Evolutionary conservation across 805 yeast species (phyloP), one percentile per base, ranked within the genome.

Genomic region (Saturnispora sekii): DNA sequence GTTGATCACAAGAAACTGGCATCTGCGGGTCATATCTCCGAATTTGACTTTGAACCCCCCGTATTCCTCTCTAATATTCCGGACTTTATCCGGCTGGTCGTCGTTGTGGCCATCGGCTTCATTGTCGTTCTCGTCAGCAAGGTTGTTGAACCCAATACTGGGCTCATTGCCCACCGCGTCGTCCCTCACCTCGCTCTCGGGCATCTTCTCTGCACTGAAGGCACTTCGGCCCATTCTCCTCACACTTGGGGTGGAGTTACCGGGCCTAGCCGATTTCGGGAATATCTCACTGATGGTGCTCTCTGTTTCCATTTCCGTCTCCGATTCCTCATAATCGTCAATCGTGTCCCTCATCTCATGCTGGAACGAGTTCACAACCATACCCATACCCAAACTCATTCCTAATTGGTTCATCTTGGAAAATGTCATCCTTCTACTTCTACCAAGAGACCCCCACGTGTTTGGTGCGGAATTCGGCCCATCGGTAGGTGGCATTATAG

Each of bases 1-100:
- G 60, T 90, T 90, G 52, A 93, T 66, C 41, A 93, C 82, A 42
- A 90, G 61, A 59, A 89, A 95, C 61, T 90, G 98, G 30, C 52
- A 48, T n/a, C 53, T 31, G 3, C 51, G 30, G 4, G 47, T 40
- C 46, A 49, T 41, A 15, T 37, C 44, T 3, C 39, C 41, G 32
- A 49, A 49, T 11, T 34, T 28, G 10, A 45, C 43, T 4, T 40
- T 40, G 16, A 41, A 43, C 3, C 34, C 44, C 14, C 40, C 49
- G 3, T 35, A 38, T 16, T 38, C 45, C 10, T 44, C 45, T 5
- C 26, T 31, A 8, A 26, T 35, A 5, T 21, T 21, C 26, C 26
- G 26, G 26, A 21, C 26, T 21, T 21, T 21, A 16, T 35, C 37
- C 15, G 16, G 37, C 15, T 5, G 37, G 26, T 21, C 32, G n/a